These are phyloP conservation scores for Trametes coccinea DNA, from an alignment of 768 basidiomycete genomes.

Conservation along the genomic window DNA sequence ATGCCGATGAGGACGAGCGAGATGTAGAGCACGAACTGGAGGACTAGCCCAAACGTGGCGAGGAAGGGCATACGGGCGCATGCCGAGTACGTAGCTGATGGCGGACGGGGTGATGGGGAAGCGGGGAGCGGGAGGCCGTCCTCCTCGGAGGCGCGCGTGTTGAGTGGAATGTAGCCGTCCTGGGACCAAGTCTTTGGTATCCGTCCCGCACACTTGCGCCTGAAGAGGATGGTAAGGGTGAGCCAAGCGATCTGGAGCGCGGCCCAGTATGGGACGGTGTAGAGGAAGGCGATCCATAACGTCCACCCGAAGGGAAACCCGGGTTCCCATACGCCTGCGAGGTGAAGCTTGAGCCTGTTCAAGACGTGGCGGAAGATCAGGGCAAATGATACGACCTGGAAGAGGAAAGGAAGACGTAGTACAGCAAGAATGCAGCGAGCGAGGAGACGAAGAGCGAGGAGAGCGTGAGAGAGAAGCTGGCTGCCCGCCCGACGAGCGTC, in stretches of 20 bases:
- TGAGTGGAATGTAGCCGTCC: slow-evolving; percentile 16
- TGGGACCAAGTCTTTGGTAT: neutral
- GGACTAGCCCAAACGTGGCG: neutral
- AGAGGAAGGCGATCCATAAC: slow-evolving; percentile 12
- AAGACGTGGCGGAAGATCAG: neutral
- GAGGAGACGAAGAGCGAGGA: slow-evolving; percentile 7
- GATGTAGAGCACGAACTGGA: slow-evolving; percentile 17
- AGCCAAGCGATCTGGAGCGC: slow-evolving; percentile 4
- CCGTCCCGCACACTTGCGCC: neutral
- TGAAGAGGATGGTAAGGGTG: neutral
- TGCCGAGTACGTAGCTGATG: neutral
- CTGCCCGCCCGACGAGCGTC: neutral
- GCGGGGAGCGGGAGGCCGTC: neutral
- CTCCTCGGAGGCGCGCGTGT: slow-evolving; percentile 1
- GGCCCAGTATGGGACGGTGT: slow-evolving; percentile 6
- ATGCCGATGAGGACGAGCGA: slow-evolving; percentile 10
- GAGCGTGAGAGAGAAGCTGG: slow-evolving; percentile 8
- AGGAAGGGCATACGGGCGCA: neutral
- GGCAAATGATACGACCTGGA: slow-evolving; percentile 4
- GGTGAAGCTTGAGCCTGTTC: neutral
- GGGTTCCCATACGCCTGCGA: slow-evolving; percentile 9
- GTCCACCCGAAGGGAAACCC: slow-evolving; percentile 12
- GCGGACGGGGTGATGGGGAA: neutral
- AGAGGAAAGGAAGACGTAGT: slow-evolving; percentile 6
- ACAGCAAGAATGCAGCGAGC: slow-evolving; percentile 1